Evolutionary conservation across 164 flowering plant species (phyloP).

Genomic region (Aristolochia fimbriata): DNA sequence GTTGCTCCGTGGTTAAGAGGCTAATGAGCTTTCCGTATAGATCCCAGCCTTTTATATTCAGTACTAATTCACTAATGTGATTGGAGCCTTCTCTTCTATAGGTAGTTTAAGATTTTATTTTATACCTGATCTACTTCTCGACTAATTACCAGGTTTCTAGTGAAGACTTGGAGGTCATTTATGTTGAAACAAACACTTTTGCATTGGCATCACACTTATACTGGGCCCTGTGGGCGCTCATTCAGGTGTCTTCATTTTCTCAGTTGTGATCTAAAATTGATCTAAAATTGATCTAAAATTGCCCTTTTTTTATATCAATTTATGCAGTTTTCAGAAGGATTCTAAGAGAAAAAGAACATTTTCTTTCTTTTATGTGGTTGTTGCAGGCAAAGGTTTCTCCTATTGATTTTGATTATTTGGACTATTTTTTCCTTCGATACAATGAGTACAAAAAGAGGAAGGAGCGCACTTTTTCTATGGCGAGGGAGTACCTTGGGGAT

Average conservation of each 20-base stretch:
- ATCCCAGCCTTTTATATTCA: too few relatives aligned
- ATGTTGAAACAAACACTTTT: constrained; percentile 61
- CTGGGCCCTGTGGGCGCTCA: constrained; percentile 95
- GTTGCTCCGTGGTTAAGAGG: too few relatives aligned
- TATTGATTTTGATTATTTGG: constrained; percentile 81
- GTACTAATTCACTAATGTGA: too few relatives aligned
- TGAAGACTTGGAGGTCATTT: constrained; percentile 63
- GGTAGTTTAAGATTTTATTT: too few relatives aligned
- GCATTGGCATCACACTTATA: constrained; percentile 76
- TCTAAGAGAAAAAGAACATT: neutral
- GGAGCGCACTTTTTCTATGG: constrained; percentile 34
- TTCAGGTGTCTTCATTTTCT: constrained; percentile 50
- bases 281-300: neutral
- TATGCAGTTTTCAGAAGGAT: too few relatives aligned
- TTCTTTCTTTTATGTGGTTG: neutral
- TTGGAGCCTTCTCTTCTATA: too few relatives aligned
- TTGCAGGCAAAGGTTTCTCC: constrained; percentile 84
- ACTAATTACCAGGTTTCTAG: constrained; percentile 44
- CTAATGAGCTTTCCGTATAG: too few relatives aligned
- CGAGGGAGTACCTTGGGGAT: constrained; percentile 33
- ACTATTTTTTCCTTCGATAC: constrained; percentile 86
- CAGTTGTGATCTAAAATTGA: neutral
- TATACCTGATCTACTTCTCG: neutral
- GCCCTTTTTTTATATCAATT: neutral
- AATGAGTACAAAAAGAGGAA: constrained; percentile 67